Conservation (phyloP, 371 early-diverging fungal species). For the Neoconidiobolus thromboides region DNA sequence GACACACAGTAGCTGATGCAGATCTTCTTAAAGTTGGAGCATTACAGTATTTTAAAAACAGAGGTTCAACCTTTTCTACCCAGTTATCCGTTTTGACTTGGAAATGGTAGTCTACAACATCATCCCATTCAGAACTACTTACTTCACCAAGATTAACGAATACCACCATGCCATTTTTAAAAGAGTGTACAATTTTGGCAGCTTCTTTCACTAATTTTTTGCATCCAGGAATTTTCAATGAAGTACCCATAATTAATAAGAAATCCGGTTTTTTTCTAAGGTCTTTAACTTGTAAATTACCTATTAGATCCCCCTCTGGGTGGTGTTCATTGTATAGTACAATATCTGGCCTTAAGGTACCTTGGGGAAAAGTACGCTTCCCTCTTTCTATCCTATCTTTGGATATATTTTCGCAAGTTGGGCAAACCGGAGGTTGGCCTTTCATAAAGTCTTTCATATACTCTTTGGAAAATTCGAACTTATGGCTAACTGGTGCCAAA, state of each 20-base stretch:
- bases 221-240: conserved; percentile 86
- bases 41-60: conserved; percentile 1
- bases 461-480: conserved; percentile 24
- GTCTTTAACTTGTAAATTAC: conserved; percentile 39
- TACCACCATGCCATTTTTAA: conserved; percentile 28
- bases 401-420: conserved; percentile 36
- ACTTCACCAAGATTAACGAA: conserved; percentile 40
- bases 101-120: conserved; percentile 72
- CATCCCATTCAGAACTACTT: conserved; percentile 56
- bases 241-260: conserved; percentile 95
- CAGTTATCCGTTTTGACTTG: conserved; percentile 58
- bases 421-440: conserved; percentile 60
- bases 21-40: not conserved
- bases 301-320: conserved; percentile 72
- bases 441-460: conserved; percentile 30
- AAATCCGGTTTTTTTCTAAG: conserved; percentile 61
- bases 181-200: conserved; percentile 40
- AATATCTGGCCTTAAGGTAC: conserved; percentile 85
- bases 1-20: not conserved
- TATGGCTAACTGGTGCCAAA: conserved; percentile 39
- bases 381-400: conserved; percentile 17
- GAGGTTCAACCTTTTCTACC: conserved; percentile 21
- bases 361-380: conserved; percentile 55
- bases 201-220: conserved; percentile 75
- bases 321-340: conserved; percentile 96